phyloP scores from a whole-genome alignment of 768 basidiomycete genomes.

The Xerocomus brunneocitrinus region DNA sequence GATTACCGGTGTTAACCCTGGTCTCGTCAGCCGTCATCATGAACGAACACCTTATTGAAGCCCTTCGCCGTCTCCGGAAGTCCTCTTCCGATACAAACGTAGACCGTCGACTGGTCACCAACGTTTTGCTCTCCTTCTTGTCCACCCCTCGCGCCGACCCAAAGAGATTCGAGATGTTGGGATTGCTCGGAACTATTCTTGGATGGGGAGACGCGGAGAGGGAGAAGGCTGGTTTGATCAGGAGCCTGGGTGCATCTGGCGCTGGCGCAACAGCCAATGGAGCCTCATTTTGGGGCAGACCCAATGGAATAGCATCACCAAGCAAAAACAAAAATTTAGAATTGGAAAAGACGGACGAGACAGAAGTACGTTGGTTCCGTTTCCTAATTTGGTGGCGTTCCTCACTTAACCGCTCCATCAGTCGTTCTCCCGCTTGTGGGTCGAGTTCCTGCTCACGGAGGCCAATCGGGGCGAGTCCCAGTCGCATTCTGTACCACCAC shows the following conservation, averaged over 20 bases:
- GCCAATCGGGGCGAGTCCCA: conserved; percentile 43
- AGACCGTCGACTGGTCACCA: conserved; percentile 90
- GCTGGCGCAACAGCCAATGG: conserved; percentile 17
- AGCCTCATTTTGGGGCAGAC: conserved; percentile 20
- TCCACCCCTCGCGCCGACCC: conserved; percentile 85
- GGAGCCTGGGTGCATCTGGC: conserved; percentile 39
- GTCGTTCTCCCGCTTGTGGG: conserved; percentile 98
- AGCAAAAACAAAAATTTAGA: conserved; percentile 43
- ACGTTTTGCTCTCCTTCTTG: conserved; percentile 87
- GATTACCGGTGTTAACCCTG: conserved; percentile 2
- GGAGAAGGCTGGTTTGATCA: conserved; percentile 70
- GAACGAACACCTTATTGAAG: conserved; percentile 97
- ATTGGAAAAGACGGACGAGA: conserved; percentile 76
- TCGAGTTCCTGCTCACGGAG: conserved; percentile 96
- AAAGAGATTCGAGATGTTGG: conserved; percentile 96
- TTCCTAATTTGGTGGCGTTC: background rate
- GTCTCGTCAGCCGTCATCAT: conserved; percentile 75
- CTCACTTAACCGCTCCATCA: conserved; percentile 28
- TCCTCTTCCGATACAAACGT: conserved; percentile 84
- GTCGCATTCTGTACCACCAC: conserved; percentile 16
- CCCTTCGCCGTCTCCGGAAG: conserved; percentile 87
- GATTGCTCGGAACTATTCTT: conserved; percentile 83
- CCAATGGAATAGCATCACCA: conserved; percentile 26
- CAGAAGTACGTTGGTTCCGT: conserved; percentile 53
- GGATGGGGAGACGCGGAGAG: conserved; percentile 89